A percentile compares a stretch with the other conserved stretches of the same genome.
Evolutionary conservation across 208 protist species (phyloP).

Genomic region (Porcisia hertigi): DNA sequence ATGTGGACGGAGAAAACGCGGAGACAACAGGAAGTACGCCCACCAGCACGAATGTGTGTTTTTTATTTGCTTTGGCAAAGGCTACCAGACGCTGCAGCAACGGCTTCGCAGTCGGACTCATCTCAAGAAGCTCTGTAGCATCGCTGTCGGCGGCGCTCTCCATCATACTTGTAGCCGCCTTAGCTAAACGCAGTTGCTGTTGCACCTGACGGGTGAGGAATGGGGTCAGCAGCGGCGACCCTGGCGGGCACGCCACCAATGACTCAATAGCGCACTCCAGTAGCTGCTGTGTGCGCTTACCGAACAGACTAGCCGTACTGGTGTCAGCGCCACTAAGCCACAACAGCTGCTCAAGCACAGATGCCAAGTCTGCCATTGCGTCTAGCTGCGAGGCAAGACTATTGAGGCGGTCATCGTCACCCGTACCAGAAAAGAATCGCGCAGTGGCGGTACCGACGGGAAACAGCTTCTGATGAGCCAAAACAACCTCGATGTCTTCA

Average conservation of each 20-base stretch:
- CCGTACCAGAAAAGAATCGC: constrained; percentile 52
- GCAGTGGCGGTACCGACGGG: constrained; percentile 45
- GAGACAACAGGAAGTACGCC: constrained; percentile 19
- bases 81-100: constrained; percentile 29
- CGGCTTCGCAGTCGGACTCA: constrained; percentile 13
- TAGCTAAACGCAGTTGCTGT: constrained; percentile 22
- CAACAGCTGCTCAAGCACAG: constrained; percentile 49
- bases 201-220: constrained; percentile 31
- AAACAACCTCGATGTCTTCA: constrained; percentile 1
- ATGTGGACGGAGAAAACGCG: constrained; percentile 11
- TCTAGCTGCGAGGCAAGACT: constrained; percentile 54
- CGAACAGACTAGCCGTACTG: constrained; percentile 35
- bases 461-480: constrained; percentile 25
- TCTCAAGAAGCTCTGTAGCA: constrained; percentile 12
- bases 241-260: constrained; percentile 24
- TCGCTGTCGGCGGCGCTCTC: constrained; percentile 8
- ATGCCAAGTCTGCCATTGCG: constrained; percentile 37
- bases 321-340: constrained; percentile 46
- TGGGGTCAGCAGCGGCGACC: constrained; percentile 25
- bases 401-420: constrained; percentile 45
- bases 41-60: constrained; percentile 18
- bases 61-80: constrained; percentile 31
- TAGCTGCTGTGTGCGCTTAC: constrained; percentile 31
- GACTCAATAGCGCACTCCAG: constrained; percentile 38
- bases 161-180: constrained; percentile 18